phyloP scores from a whole-genome alignment of 1,284 basidiomycete genomes.

The Cerrena zonata region DNA sequence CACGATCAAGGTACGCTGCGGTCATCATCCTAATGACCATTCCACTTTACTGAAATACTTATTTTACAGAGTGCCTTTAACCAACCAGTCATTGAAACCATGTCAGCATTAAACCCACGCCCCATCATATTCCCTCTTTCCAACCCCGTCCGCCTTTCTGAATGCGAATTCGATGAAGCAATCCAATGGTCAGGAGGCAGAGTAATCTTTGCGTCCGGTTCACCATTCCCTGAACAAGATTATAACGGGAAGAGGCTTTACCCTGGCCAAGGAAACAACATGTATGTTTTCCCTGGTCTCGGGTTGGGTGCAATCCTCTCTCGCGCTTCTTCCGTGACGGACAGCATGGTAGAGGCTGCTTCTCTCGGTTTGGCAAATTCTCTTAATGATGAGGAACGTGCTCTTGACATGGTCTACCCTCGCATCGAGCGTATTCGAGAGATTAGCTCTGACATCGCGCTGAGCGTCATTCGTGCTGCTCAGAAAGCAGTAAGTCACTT shows the following conservation, averaged over 20 bases:
- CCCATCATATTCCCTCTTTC: conserved; percentile 97
- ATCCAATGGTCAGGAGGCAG: conserved; percentile 68
- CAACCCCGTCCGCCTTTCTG: conserved; percentile 83
- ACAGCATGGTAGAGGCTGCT: conserved; percentile 77
- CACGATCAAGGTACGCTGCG: conserved; percentile 58
- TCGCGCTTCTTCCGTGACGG: conserved; percentile 62
- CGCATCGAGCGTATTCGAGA: conserved; percentile 76
- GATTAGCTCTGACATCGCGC: conserved; percentile 73
- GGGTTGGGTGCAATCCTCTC: conserved; percentile 76
- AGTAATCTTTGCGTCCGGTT: conserved; percentile 86
- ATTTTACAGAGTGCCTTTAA: conserved; percentile 65
- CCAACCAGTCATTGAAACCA: conserved; percentile 68
- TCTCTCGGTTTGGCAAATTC: conserved; percentile 75
- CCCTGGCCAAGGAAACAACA: conserved; percentile 90
- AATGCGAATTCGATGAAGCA: conserved; percentile 83
- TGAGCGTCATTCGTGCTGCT: conserved; percentile 69
- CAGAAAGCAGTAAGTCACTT: conserved; percentile 57
- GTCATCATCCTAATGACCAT: conserved; percentile 6
- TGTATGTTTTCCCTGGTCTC: conserved; percentile 77
- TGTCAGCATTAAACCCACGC: conserved; percentile 80
- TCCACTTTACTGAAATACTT: conserved; percentile 9
- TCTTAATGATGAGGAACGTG: conserved; percentile 68
- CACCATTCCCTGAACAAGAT: conserved; percentile 72
- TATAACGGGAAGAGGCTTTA: conserved; percentile 61
- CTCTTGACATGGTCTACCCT: conserved; percentile 66